A percentile compares a stretch with the other conserved stretches of the same genome.
Evolutionary conservation across 2,329 filamentous ascomycete genomes (phyloP).

Genomic region (Neocatenulostroma microsporum): DNA sequence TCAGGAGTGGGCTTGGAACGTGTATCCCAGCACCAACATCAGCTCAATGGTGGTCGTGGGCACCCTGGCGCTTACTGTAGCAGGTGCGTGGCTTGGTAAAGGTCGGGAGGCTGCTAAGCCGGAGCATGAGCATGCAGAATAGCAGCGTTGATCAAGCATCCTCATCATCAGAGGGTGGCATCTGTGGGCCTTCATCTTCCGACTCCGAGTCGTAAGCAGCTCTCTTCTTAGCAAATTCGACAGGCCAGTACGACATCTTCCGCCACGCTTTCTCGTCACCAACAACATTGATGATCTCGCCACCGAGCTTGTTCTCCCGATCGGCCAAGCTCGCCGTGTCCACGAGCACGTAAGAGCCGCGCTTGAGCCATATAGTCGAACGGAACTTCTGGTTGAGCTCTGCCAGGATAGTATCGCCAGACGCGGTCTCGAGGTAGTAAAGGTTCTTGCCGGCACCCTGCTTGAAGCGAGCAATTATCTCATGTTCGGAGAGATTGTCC

Average conservation of each 20-base stretch:
- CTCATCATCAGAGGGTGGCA: conserved; percentile 29
- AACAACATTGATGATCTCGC: conserved; percentile 89
- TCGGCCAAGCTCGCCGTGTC: conserved; percentile 60
- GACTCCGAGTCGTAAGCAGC: conserved; percentile 58
- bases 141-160: conserved; percentile 12
- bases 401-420: conserved; percentile 58
- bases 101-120: conserved; percentile 4
- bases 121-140: conserved; percentile 12
- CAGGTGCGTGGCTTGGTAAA: conserved; percentile 46
- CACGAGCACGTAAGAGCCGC: conserved; percentile 78
- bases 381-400: conserved; percentile 81
- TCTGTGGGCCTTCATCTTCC: conserved; percentile 48
- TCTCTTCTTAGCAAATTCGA: conserved; percentile 46
- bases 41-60: conserved; percentile 64
- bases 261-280: conserved; percentile 87
- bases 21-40: conserved; percentile 68
- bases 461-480: conserved; percentile 66
- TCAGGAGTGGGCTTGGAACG: conserved; percentile 92
- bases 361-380: conserved; percentile 87
- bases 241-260: conserved; percentile 73
- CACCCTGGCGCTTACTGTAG: conserved; percentile 60
- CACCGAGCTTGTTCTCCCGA: conserved; percentile 67
- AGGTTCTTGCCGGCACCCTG: conserved; percentile 84
- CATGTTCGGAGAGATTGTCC: conserved; percentile 41
- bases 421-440: conserved; percentile 69